These are phyloP conservation scores for Lipomyces yamanashiensis DNA, from an alignment of 805 yeast genomes.

Conservation along the genomic window DNA sequence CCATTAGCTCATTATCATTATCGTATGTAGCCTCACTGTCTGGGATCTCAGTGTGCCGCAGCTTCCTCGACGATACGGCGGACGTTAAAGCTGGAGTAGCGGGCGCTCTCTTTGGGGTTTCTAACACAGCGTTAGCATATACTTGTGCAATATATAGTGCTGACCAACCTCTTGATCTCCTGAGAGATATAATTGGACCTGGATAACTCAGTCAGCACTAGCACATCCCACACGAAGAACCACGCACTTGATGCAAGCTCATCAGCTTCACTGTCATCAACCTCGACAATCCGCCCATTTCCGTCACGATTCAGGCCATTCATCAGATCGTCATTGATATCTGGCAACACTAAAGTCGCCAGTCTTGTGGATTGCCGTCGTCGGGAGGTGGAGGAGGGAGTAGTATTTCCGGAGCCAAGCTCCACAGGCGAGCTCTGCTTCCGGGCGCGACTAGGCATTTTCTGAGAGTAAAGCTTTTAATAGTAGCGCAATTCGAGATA, in stretches of 20 bases:
- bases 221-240: not conserved
- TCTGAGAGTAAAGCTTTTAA: not conserved
- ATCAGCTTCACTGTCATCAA: slow-evolving; percentile 19
- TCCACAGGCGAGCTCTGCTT: not conserved
- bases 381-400: not conserved
- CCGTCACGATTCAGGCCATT: not conserved
- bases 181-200: slow-evolving; percentile 3
- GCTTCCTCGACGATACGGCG: slow-evolving; percentile 1
- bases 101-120: slow-evolving; percentile 3
- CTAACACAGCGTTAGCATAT: not conserved
- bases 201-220: not conserved
- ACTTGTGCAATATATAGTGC: not conserved
- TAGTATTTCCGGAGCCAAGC: slow-evolving; percentile 10
- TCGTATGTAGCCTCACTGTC: slow-evolving; percentile 2
- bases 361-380: slow-evolving; percentile 9
- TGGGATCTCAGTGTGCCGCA: not conserved
- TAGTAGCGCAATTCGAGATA: not conserved
- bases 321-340: too few species aligned
- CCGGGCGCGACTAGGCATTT: not conserved
- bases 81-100: slow-evolving; percentile 1
- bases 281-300: slow-evolving; percentile 13
- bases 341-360: not conserved
- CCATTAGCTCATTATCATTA: not conserved
- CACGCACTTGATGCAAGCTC: slow-evolving; percentile 15
- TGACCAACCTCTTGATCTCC: not conserved